These are phyloP conservation scores for Gynostemma pentaphyllum DNA, from an alignment of 306 rosid genomes.

Conservation along the genomic window DNA sequence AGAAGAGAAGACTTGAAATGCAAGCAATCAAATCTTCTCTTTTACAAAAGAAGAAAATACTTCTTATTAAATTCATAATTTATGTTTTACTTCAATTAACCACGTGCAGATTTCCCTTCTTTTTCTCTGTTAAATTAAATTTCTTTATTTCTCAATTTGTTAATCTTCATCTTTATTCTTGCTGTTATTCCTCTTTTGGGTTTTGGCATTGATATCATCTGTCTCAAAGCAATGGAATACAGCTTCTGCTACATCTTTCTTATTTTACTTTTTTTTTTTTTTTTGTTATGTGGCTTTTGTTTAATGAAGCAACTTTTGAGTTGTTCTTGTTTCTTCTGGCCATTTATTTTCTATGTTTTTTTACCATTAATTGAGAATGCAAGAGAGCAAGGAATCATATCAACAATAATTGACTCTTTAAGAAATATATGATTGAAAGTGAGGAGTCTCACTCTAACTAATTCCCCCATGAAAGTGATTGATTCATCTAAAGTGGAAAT, in stretches of 20 bases:
- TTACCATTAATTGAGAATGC: neutral
- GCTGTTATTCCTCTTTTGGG: neutral
- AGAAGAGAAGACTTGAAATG: constrained; percentile 10
- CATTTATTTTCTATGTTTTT: neutral
- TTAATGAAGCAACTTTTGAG: too few species aligned
- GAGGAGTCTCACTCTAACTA: neutral
- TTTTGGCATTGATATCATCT: too few species aligned
- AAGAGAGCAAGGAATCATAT: constrained; percentile 2
- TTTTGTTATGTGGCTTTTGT: neutral
- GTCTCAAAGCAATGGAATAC: neutral
- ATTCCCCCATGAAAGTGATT: neutral
- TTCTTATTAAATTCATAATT: neutral
- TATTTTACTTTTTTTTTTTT: neutral
- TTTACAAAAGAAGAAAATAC: neutral
- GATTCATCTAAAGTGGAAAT: too few species aligned
- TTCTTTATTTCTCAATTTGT: neutral
- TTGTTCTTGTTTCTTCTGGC: neutral
- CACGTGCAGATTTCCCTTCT: constrained; percentile 6
- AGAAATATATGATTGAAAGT: neutral
- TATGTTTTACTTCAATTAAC: neutral
- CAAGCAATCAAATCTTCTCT: constrained; percentile 9
- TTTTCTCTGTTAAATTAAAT: neutral
- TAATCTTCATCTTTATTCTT: neutral
- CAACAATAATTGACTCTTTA: neutral
- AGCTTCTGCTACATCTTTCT: neutral